phyloP scores from a whole-genome alignment of 2,329 filamentous ascomycete species.

The Penicillium concentricum region DNA sequence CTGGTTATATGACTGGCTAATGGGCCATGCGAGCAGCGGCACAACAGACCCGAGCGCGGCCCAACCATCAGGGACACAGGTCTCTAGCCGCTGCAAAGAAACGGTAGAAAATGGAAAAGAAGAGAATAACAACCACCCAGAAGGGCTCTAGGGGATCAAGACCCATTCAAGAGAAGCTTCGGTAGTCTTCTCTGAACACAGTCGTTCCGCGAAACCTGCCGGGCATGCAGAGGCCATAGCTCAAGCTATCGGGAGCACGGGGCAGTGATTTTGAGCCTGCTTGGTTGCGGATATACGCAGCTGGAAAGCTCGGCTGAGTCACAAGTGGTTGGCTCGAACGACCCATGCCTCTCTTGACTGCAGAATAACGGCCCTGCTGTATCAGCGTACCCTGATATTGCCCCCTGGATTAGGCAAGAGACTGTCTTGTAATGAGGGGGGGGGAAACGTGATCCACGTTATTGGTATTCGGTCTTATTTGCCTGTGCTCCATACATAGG shows the following conservation, averaged over 20 bases:
- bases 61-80: slow-evolving; percentile 14
- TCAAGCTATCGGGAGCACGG: slow-evolving; percentile 10
- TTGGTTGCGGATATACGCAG: slow-evolving; percentile 20
- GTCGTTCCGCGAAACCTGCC: background rate
- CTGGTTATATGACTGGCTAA: slow-evolving; percentile 11
- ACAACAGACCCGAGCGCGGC: slow-evolving; percentile 17
- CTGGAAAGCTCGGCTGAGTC: slow-evolving; percentile 7
- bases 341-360: slow-evolving; percentile 7
- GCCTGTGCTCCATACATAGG: background rate
- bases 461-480: slow-evolving; percentile 11
- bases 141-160: slow-evolving; percentile 9
- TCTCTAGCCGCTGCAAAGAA: slow-evolving; percentile 12
- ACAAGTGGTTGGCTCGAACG: slow-evolving; percentile 16
- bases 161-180: slow-evolving; percentile 17
- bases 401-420: slow-evolving; percentile 17
- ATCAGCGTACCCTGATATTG: slow-evolving; percentile 6
- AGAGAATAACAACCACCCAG: background rate
- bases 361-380: slow-evolving; percentile 14
- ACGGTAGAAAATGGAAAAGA: slow-evolving; percentile 7
- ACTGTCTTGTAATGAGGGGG: slow-evolving; percentile 6
- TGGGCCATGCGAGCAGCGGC: slow-evolving; percentile 4
- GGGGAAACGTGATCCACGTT: slow-evolving; percentile 20
- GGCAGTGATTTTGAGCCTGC: slow-evolving; percentile 12
- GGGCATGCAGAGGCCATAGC: slow-evolving; percentile 7
- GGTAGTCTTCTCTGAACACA: slow-evolving; percentile 10